These are phyloP conservation scores for Chlorella sp. DNA, from an alignment of 139 green algal species.

Conservation along the genomic window DNA sequence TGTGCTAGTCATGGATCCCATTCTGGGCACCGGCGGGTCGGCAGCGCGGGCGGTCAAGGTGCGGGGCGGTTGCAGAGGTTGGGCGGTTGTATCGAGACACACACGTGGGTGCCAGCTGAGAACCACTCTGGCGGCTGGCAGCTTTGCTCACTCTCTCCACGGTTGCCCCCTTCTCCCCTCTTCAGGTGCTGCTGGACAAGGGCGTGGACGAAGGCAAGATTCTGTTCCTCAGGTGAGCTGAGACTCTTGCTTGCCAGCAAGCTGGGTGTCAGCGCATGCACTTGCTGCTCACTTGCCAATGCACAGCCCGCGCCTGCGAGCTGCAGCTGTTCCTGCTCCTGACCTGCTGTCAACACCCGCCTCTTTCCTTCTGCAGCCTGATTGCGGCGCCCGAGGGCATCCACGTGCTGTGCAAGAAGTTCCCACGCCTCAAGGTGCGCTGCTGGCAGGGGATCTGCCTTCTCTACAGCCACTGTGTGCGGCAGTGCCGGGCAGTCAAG, in stretches of 20 bases:
- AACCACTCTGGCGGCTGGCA: background rate
- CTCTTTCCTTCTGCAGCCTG: conserved; percentile 48
- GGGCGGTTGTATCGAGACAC: background rate
- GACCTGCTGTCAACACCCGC: background rate
- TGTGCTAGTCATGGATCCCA: conserved; percentile 96
- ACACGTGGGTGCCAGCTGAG: background rate
- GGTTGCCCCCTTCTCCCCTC: too few relatives aligned
- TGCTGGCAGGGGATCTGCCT: background rate
- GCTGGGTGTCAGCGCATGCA: background rate
- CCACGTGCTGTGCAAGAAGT: conserved; percentile 72
- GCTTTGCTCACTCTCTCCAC: too few relatives aligned
- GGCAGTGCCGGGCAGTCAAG: too few relatives aligned
- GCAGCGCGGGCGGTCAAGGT: conserved; percentile 82
- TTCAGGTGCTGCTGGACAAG: conserved; percentile 88
- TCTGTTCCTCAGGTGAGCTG: conserved; percentile 80
- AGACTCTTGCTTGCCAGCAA: background rate
- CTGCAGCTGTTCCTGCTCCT: background rate
- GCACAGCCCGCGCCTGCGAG: background rate
- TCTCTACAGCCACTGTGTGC: too few relatives aligned
- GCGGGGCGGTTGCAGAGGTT: background rate
- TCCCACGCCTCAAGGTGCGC: conserved; percentile 72
- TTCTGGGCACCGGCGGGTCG: conserved; percentile 87
- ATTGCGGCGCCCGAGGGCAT: conserved; percentile 95
- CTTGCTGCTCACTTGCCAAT: background rate
- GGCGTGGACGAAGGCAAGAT: conserved; percentile 91